Conservation (phyloP, 768 basidiomycete genomes). For the Rhizopogon vulgaris region DNA sequence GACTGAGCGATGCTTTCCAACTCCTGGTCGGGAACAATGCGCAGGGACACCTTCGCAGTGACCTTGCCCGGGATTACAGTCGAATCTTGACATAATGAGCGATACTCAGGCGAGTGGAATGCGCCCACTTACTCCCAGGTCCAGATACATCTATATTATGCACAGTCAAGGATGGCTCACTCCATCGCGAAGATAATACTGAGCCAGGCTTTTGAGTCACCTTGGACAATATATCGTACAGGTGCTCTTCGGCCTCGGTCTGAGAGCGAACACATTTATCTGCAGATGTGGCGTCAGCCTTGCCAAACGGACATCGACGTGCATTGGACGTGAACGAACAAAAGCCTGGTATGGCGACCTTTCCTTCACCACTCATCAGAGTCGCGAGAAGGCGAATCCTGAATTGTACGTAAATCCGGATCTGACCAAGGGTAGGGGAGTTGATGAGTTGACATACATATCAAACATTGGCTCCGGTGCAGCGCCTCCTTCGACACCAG, state of each 20-base stretch:
- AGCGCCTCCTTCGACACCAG: slow-evolving; percentile 90
- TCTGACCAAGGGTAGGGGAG: background rate
- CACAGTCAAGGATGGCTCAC: slow-evolving; percentile 85
- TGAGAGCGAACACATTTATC: slow-evolving; percentile 74
- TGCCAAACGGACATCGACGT: background rate
- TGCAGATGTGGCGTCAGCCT: slow-evolving; percentile 21
- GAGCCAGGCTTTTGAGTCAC: slow-evolving; percentile 65
- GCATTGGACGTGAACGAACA: slow-evolving; percentile 46
- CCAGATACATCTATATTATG: slow-evolving; percentile 83
- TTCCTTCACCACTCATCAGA: slow-evolving; percentile 50
- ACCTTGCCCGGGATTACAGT: slow-evolving; percentile 88
- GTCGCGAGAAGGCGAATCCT: slow-evolving; percentile 78
- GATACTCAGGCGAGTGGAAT: background rate
- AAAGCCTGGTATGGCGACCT: slow-evolving; percentile 72
- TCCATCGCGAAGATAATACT: slow-evolving; percentile 74
- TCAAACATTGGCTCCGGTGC: slow-evolving; percentile 89
- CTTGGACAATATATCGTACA: slow-evolving; percentile 64
- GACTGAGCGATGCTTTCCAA: slow-evolving; percentile 59
- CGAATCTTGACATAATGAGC: slow-evolving; percentile 41
- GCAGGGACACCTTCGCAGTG: slow-evolving; percentile 79
- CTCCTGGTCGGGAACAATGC: slow-evolving; percentile 92
- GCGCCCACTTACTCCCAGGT: slow-evolving; percentile 52
- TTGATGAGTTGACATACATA: slow-evolving; percentile 48
- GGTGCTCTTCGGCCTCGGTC: slow-evolving; percentile 57
- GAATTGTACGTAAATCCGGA: background rate